These are phyloP conservation scores for Ustilago bromivora DNA, from an alignment of 1,284 basidiomycete genomes.

Conservation along the genomic window DNA sequence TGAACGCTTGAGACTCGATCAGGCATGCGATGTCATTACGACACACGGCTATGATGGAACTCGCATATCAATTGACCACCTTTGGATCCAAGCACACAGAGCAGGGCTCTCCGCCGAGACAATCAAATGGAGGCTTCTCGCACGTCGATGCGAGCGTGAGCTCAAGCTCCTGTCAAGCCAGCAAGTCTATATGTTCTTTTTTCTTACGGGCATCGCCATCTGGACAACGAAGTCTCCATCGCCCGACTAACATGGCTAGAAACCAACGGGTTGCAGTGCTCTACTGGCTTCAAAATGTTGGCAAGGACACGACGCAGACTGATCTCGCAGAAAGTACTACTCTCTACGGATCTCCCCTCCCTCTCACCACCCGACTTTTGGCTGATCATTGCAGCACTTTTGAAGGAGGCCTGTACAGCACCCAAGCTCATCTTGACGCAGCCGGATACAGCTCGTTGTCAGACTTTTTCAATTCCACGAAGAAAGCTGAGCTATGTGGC, in stretches of 20 bases:
- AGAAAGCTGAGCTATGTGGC: too few species aligned
- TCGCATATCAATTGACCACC: background rate
- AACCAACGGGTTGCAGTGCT: background rate
- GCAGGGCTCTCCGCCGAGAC: background rate
- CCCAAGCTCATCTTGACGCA: background rate
- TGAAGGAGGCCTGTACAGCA: background rate
- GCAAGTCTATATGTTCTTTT: background rate
- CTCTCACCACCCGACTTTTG: constrained; percentile 10
- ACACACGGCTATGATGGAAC: background rate
- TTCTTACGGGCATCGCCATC: background rate
- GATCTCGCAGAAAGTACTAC: background rate
- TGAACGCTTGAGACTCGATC: background rate
- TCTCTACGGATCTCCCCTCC: background rate
- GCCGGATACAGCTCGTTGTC: background rate
- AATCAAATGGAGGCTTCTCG: background rate
- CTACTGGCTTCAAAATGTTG: constrained; percentile 10
- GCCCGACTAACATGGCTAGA: background rate
- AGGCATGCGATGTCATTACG: background rate
- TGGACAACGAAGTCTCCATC: background rate
- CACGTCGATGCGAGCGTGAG: background rate
- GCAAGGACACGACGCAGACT: background rate
- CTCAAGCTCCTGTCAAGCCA: background rate
- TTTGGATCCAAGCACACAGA: background rate
- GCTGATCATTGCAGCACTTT: constrained; percentile 2
- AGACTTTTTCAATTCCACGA: background rate